Evolutionary conservation across 2,329 filamentous ascomycete species (phyloP), one percentile per base, ranked within the genome.

Genomic region (Monilinia fructicola): DNA sequence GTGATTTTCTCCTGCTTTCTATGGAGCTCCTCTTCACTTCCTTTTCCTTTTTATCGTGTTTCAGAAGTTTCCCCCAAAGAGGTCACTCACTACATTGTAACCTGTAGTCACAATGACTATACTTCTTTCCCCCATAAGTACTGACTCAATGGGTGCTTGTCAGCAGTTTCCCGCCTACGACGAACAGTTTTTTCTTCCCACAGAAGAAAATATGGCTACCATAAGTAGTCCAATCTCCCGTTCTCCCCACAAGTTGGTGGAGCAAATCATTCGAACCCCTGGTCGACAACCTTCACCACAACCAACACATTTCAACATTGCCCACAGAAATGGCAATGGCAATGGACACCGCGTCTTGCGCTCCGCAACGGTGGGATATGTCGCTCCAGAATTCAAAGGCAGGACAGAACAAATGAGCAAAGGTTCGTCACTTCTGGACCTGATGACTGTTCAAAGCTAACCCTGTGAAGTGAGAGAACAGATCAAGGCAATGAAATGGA

Each of bases 301-400:
- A 77, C 92, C 93, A 35, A 93, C 92, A 67, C 92, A 97, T 78
- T 84, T 97, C 78, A 90, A 85, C 73, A 84, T 93, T 28, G 89
- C 90, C 85, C 66, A 80, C 74, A 79, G 79, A 76, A 80, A 84
- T 76, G 79, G 84, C 77, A 84, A 88, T 78, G 48, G 73, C 26
- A 77, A 78, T 71, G 85, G 86, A 67, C 87, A 92, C 77, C 86
- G 90, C 66, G 84, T 94, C 66, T 82, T 98, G 67, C 91, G 93
- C 26, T 95, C 95, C 71, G 90, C 92, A 72, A 95, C 93, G 40
- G 90, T 96, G 48, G 95, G 95, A 75, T 99, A 99, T 81, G 89
- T 96, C 71, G 93, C 95, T 31, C 93, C 94, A 56, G 92, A 93
- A 69, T 99, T 99, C 76, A 89, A 92, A 78, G 95, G 94, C 77